phyloP scores from a whole-genome alignment of 192 early-diverging fungal species.

The Pecoramyces ruminantium region DNA sequence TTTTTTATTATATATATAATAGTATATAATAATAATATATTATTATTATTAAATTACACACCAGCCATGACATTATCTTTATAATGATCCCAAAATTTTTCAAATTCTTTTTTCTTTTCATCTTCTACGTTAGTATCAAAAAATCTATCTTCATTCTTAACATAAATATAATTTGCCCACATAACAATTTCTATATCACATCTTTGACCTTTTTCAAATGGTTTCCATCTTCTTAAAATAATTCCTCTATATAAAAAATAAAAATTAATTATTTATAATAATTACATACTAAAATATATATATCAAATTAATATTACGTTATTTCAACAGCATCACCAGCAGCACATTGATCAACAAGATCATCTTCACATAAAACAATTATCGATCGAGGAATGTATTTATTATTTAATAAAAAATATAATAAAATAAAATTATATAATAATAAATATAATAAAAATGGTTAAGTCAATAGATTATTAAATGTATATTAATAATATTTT shows the following conservation, averaged over 20 bases:
- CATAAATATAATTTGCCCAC: constrained; percentile 37
- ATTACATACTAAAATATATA: no score
- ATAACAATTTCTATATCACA: constrained; percentile 43
- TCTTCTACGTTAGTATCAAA: constrained; percentile 20
- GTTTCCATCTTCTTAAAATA: constrained; percentile 39
- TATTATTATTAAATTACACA: not conserved
- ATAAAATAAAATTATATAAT: no score
- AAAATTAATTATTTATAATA: not conserved
- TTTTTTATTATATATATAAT: no score
- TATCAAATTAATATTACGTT: constrained; percentile 26
- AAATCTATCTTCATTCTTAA: constrained; percentile 37
- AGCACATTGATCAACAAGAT: constrained; percentile 38
- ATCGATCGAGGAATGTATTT: constrained; percentile 26
- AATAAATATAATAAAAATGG: not conserved
- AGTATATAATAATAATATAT: constrained; percentile 4
- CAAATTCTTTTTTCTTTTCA: constrained; percentile 32
- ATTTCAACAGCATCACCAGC: constrained; percentile 41
- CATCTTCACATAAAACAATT: constrained; percentile 33
- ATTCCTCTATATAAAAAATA: constrained; percentile 20
- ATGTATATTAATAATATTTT: no score
- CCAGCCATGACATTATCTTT: constrained; percentile 7
- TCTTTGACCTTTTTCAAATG: constrained; percentile 21
- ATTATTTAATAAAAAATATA: no score
- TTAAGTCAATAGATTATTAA: not conserved
- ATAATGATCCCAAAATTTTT: constrained; percentile 31